A percentile compares a stretch with the other conserved stretches of the same genome.
Evolutionary conservation across 257 asterid species (phyloP).

Genomic region (Capsicum rhomboideum): DNA sequence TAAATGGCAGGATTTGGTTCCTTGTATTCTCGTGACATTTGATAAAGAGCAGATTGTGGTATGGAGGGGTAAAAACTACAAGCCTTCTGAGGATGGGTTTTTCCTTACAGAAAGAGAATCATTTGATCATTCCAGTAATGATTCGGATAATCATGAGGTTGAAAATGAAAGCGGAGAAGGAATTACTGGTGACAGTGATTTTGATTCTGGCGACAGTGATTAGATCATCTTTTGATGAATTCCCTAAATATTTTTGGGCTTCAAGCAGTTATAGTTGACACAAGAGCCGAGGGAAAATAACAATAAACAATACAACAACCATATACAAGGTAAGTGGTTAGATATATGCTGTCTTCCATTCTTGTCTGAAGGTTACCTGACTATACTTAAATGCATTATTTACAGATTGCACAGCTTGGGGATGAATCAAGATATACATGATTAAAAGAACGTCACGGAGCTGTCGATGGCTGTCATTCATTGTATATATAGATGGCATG

Average conservation of each 20-base stretch:
- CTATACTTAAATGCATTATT: not conserved
- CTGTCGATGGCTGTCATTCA: not conserved
- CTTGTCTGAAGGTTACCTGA: not conserved
- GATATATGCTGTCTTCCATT: not conserved
- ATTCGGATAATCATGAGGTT: slow-evolving; percentile 5
- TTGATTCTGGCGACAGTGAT: slow-evolving; percentile 38
- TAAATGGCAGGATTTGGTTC: slow-evolving; percentile 65
- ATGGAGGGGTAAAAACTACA: slow-evolving; percentile 81
- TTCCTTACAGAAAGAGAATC: slow-evolving; percentile 51
- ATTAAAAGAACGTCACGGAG: not conserved
- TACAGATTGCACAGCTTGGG: not conserved
- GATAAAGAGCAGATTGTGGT: slow-evolving; percentile 86
- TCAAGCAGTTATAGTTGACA: not conserved
- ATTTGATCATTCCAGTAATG: slow-evolving; percentile 25
- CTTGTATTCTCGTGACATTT: slow-evolving; percentile 81
- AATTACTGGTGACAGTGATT: slow-evolving; percentile 3
- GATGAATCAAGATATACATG: not conserved
- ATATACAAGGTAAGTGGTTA: not conserved
- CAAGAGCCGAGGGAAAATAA: not conserved
- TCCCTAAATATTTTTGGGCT: not conserved
- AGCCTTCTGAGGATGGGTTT: slow-evolving; percentile 49
- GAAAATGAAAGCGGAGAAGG: slow-evolving; percentile 13
- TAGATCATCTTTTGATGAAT: not conserved
- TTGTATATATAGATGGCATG: not conserved
- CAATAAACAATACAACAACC: not conserved